These are phyloP conservation scores for Helianthus tuberosus DNA, from an alignment of 129 eudicot genomes.

Conservation along the genomic window DNA sequence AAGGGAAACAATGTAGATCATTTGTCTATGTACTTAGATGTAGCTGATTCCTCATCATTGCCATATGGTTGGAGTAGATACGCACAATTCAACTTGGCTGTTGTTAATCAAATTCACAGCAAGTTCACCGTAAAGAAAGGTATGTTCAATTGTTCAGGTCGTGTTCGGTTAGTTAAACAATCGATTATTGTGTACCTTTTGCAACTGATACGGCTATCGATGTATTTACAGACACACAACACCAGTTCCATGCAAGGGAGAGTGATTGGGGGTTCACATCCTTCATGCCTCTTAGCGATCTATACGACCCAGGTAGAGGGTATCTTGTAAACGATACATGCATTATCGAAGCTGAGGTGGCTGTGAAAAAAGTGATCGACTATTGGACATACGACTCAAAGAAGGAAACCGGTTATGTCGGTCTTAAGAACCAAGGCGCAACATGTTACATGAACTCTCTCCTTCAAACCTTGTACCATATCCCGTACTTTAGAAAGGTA, in stretches of 20 bases:
- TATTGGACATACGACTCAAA: conserved; percentile 91
- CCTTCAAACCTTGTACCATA: conserved; percentile 83
- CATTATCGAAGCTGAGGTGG: conserved; percentile 89
- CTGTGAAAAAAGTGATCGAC: conserved; percentile 79
- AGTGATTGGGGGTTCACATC: conserved; percentile 98
- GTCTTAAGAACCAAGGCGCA: conserved; percentile 96
- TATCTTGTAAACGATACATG: conserved; percentile 74
- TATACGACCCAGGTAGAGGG: conserved; percentile 82
- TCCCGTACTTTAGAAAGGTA: conserved; percentile 92
- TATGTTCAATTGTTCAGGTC: conserved; percentile 25
- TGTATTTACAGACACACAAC: conserved; percentile 70
- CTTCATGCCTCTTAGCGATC: conserved; percentile 83
- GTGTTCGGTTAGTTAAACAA: neutral
- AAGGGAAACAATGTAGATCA: conserved; percentile 95
- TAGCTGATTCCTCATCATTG: conserved; percentile 78
- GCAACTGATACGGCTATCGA: neutral
- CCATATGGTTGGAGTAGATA: conserved; percentile 98
- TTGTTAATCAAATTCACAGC: conserved; percentile 74
- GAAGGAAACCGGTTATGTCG: conserved; percentile 96
- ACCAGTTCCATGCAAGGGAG: conserved; percentile 87
- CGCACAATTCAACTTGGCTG: conserved; percentile 92
- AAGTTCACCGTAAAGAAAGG: conserved; percentile 80
- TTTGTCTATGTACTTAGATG: conserved; percentile 91
- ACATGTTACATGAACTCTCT: conserved; percentile 96
- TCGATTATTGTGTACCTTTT: neutral